These are phyloP conservation scores for Ceratorhiza oryzae-sativae DNA, from an alignment of 1,284 basidiomycete genomes.

Conservation along the genomic window DNA sequence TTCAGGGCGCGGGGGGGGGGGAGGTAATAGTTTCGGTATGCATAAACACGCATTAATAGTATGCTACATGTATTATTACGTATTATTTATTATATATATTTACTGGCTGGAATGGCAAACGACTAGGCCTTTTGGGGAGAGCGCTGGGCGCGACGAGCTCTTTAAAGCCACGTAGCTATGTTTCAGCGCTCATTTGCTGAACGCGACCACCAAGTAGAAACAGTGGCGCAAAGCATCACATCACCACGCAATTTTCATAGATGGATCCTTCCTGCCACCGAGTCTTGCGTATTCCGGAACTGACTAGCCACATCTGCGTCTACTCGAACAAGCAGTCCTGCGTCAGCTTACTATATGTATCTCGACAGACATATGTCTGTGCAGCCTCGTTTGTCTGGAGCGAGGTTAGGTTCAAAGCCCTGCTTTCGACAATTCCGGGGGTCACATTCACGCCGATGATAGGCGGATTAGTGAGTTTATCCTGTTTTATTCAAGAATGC, in stretches of 20 bases:
- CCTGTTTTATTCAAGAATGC: not conserved
- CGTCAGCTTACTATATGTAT: not conserved
- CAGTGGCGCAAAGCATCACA: no score
- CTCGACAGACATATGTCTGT: not conserved
- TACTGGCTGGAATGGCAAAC: no score
- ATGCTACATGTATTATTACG: conserved; percentile 20
- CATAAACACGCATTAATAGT: not conserved
- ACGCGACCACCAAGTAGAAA: no score
- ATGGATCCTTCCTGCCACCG: not conserved
- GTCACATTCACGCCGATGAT: not conserved
- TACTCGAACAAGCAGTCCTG: not conserved
- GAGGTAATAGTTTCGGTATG: not conserved
- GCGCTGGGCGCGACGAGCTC: no score
- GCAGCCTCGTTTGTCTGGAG: not conserved
- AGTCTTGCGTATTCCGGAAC: not conserved
- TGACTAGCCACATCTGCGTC: not conserved
- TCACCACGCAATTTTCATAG: no score
- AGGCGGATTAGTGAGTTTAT: not conserved
- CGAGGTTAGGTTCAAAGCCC: not conserved
- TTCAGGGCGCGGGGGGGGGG: not conserved
- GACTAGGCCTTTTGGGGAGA: no score
- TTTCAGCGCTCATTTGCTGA: no score
- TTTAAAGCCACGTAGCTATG: no score
- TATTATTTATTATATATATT: not conserved
- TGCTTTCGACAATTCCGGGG: not conserved